Percentiles rank a stretch among this genome's conserved stretches.
Evolutionary conservation across 805 yeast genomes (phyloP).

Genomic region (Yarrowia keelungensis): DNA sequence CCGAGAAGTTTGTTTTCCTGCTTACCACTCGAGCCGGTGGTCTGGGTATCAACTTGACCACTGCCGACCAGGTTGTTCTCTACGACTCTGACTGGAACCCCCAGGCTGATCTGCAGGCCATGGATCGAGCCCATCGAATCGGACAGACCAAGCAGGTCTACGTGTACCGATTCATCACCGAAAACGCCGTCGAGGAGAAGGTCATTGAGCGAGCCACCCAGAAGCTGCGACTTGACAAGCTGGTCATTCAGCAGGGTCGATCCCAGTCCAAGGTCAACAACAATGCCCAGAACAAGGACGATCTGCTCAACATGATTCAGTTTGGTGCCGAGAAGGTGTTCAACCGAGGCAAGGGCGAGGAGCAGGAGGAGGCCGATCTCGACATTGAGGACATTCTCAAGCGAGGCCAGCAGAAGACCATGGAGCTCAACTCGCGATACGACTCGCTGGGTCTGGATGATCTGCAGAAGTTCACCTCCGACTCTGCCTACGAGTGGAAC

Average conservation of each 20-base stretch:
- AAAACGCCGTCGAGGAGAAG: constrained; percentile 95
- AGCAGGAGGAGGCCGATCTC: constrained; percentile 53
- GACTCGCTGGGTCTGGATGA: constrained; percentile 89
- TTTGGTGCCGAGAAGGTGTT: constrained; percentile 93
- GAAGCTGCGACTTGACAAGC: constrained; percentile 86
- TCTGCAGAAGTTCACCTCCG: constrained; percentile 88
- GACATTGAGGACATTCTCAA: constrained; percentile 77
- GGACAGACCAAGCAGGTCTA: constrained; percentile 96
- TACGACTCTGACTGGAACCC: constrained; percentile 98
- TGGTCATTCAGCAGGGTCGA: constrained; percentile 93
- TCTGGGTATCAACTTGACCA: constrained; percentile 87
- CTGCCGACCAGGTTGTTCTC: constrained; percentile 87
- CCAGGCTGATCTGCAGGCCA: constrained; percentile 95
- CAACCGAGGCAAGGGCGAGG: constrained; percentile 47
- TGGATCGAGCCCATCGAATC: constrained; percentile 97
- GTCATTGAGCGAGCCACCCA: constrained; percentile 96
- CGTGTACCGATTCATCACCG: constrained; percentile 91
- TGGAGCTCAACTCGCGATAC: constrained; percentile 78
- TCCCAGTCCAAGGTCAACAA: constrained; percentile 43
- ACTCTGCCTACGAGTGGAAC: constrained; percentile 93
- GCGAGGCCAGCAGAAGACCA: constrained; percentile 83
- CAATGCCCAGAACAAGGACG: constrained; percentile 64
- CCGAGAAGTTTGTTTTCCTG: constrained; percentile 81
- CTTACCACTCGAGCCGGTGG: constrained; percentile 98
- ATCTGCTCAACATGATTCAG: constrained; percentile 91